These are phyloP conservation scores for Starmerella sirachaensis DNA, from an alignment of 805 yeast species.

Conservation along the genomic window DNA sequence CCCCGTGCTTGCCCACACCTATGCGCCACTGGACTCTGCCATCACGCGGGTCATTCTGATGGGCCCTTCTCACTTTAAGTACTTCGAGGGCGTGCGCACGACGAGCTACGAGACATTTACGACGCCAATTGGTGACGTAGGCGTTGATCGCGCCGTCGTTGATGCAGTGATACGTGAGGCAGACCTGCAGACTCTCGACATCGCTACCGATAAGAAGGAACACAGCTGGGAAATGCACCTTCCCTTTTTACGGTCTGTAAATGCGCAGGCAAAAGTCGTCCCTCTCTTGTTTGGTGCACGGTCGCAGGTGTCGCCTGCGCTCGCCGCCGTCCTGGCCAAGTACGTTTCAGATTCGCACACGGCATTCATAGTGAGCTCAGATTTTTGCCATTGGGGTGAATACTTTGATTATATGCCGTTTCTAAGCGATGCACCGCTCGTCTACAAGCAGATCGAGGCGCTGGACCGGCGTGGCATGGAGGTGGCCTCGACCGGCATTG, in stretches of 20 bases:
- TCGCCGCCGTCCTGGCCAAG: slow-evolving; percentile 41
- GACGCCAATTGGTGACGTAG: slow-evolving; percentile 73
- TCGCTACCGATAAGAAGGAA: slow-evolving; percentile 64
- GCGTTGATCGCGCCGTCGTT: slow-evolving; percentile 58
- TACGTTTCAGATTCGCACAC: slow-evolving; percentile 43
- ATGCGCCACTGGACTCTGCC: slow-evolving; percentile 51
- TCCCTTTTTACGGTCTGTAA: slow-evolving; percentile 42
- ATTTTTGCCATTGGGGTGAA: slow-evolving; percentile 91
- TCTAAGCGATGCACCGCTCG: slow-evolving; percentile 30
- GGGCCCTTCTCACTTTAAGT: slow-evolving; percentile 91
- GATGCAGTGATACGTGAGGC: slow-evolving; percentile 22
- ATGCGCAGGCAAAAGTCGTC: slow-evolving; percentile 40
- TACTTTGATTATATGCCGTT: slow-evolving; percentile 40
- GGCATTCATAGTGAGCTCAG: slow-evolving; percentile 73
- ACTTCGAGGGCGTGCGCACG: slow-evolving; percentile 50
- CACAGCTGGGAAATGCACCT: slow-evolving; percentile 93
- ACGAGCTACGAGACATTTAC: slow-evolving; percentile 46
- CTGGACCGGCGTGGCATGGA: slow-evolving; percentile 65
- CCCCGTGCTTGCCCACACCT: slow-evolving; percentile 61
- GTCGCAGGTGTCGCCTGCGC: slow-evolving; percentile 27
- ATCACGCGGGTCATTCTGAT: slow-evolving; percentile 59
- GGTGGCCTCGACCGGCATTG: slow-evolving; percentile 43
- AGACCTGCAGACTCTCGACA: slow-evolving; percentile 21
- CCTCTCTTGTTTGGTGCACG: slow-evolving; percentile 71
- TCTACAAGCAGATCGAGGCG: slow-evolving; percentile 59